phyloP scores from a whole-genome alignment of 129 eudicot species.

The Helianthus tuberosus region DNA sequence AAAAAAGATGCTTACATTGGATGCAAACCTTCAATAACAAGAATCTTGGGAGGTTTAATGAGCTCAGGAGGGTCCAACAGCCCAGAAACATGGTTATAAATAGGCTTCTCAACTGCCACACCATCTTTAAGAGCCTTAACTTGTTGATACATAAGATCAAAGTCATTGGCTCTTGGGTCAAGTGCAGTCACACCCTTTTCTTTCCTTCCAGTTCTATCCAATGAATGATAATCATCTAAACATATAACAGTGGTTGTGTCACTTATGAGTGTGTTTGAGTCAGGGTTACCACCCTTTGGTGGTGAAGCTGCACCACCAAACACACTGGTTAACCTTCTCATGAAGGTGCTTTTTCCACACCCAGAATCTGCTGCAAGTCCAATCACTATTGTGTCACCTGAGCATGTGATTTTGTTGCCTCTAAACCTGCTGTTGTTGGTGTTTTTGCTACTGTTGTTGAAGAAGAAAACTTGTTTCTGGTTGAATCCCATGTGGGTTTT shows the following conservation, averaged over 20 bases:
- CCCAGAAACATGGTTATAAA: conserved; percentile 83
- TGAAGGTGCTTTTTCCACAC: conserved; percentile 85
- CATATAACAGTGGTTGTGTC: too few relatives aligned
- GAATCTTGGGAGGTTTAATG: conserved; percentile 67
- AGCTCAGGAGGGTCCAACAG: conserved; percentile 49
- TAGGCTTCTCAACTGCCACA: conserved; percentile 67
- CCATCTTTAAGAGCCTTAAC: conserved; percentile 60
- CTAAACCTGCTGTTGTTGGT: conserved; percentile 9
- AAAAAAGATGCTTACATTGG: conserved; percentile 64
- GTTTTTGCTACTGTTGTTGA: conserved; percentile 28
- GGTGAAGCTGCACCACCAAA: conserved; percentile 94
- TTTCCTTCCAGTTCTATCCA: conserved; percentile 86
- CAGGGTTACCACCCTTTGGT: conserved; percentile 36
- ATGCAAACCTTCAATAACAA: conserved; percentile 88
- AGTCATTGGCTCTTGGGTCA: too few relatives aligned
- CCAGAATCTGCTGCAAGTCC: conserved; percentile 95
- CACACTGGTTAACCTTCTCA: conserved; percentile 87
- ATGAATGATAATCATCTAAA: conserved; percentile 53
- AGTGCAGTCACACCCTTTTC: conserved; percentile 80
- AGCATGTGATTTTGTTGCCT: conserved; percentile 45
- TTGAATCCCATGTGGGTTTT: conserved; percentile 66
- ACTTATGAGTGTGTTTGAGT: too few relatives aligned
- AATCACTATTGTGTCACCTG: conserved; percentile 66
- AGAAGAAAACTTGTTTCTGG: conserved; percentile 61
- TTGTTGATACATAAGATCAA: too few relatives aligned